Base-by-base conservation (phyloP, 2,329 filamentous ascomycete species). In the Fusarium siculi region DNA sequence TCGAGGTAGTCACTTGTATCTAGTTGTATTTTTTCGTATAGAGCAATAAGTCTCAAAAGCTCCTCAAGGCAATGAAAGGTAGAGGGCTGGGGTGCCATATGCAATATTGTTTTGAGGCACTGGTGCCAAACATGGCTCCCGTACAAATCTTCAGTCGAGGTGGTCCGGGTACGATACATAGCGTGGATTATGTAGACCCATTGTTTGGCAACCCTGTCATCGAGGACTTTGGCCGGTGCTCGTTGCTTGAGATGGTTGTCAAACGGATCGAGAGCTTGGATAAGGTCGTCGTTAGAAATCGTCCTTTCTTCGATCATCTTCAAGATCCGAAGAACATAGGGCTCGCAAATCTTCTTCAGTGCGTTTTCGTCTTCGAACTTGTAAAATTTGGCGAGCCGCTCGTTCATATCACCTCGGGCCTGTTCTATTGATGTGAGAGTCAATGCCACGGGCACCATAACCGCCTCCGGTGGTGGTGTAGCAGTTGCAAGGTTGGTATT, bases 241-340 rank as follows among this genome's bases (percentile, higher is more conserved):
- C 52, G 64, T 16, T 36, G n/a, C 40, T 50, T 72, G 12, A 67
- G 28, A 10, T 46, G 23, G 21, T 58, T 49, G 47, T 70, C 65
- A 25, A 77, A 75, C 10, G 73, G 70, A n/a, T 76, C 70, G 19
- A 77, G 57, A 19, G 70, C 62, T 30, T 66, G 46, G 28, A 67
- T 40, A 53, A 78, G 44, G 50, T 77, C 74, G 25, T 67, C 50
- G 32, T 43, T 56, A 15, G 68, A 68, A 19, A 76, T 59, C 32
- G 52, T 61, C 36, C 62, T 70, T 32, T 25, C 23, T 11, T 37
- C 54, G n/a, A 74, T 67, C 43, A 70, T 55, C 14, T 36, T n/a
- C n/a, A 63, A 42, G 36, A 77, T 19, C 7, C 56, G 52, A 28
- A 47, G 16, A 9, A 64, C 37, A 30, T 68, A 76, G 10, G 54